Evolutionary conservation across 768 basidiomycete genomes (phyloP), one percentile per base, ranked within the genome.

Genomic region (Suillus sp.): DNA sequence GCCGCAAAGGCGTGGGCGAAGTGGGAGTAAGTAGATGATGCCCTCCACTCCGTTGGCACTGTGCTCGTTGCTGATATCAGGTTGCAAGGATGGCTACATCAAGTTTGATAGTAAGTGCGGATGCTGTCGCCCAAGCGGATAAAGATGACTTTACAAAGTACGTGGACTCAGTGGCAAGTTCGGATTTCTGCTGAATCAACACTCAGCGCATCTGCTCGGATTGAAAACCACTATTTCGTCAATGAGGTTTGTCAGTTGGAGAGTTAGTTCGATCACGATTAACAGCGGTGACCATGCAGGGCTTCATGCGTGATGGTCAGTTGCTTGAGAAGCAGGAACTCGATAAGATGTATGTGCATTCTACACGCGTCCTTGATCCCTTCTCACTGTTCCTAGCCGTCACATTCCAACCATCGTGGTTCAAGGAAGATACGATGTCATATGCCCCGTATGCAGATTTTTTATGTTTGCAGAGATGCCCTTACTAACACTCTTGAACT

Each of bases 151-250:
- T 90, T 74, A 88, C 93, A 30, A 86, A 87, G 92, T 92, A 70
- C 50, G 83, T 78, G 22, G 30, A 62, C 55, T 58, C 43, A 34
- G 60, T 56, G 60, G 38, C n/a, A 34, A 1, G 59, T 50, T 50
- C 62, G 58, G 30, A 66, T 62, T 55, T 27, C 30, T 45, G 60
- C 34, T 51, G 59, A 14, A 62, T 64, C 43, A 65, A 35, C 10
- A n/a, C 60, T 40, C 37, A 95, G 92, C 62, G 89, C 93, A 0
- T 95, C 95, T 74, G 91, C 93, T 22, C 80, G 87, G 42, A 94
- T 96, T 53, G 94, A 95, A 78, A 94, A 94, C 70, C 93, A 96
- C 70, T 96, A 91, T 74, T 96, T 96, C 70, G 78, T 95, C 59
- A 92, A 95, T 69, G 83, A 85, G 60, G 91, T 91, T 60, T 65